Conservation (phyloP, 2,329 filamentous ascomycete species). For the Botrytis tulipae region DNA sequence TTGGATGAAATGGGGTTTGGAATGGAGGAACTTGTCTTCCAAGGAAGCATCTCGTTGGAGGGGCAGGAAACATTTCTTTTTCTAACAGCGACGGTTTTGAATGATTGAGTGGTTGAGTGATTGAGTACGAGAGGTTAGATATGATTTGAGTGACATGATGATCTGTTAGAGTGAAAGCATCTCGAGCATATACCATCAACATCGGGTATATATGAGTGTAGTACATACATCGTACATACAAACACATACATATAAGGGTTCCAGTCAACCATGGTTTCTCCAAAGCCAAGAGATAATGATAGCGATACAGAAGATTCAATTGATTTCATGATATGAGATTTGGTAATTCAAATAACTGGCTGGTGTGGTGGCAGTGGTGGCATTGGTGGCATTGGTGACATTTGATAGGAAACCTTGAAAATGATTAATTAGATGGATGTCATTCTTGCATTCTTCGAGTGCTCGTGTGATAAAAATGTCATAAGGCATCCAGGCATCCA, state of each 20-base stretch:
- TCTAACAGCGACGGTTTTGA: not conserved
- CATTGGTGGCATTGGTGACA: not conserved
- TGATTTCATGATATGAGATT: not conserved
- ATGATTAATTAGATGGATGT: not conserved
- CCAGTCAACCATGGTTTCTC: not conserved
- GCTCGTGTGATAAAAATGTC: not conserved
- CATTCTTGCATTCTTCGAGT: not conserved
- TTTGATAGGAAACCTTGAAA: not conserved
- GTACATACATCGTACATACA: too few species aligned
- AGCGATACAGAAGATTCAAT: not conserved
- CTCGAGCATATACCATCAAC: not conserved
- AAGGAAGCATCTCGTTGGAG: too few species aligned
- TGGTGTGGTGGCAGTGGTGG: not conserved
- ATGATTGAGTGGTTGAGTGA: too few species aligned
- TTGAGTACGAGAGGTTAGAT: not conserved
- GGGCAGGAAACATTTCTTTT: not conserved
- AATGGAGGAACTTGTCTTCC: not conserved
- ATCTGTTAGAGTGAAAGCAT: not conserved
- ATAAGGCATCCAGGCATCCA: not conserved
- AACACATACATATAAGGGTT: not conserved
- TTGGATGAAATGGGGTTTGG: not conserved
- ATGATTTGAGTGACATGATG: not conserved
- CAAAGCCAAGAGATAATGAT: not conserved
- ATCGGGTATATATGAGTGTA: not conserved
- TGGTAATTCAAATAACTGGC: not conserved